Base-by-base conservation (phyloP, 805 yeast genomes). In the Starmerella roubikii region DNA sequence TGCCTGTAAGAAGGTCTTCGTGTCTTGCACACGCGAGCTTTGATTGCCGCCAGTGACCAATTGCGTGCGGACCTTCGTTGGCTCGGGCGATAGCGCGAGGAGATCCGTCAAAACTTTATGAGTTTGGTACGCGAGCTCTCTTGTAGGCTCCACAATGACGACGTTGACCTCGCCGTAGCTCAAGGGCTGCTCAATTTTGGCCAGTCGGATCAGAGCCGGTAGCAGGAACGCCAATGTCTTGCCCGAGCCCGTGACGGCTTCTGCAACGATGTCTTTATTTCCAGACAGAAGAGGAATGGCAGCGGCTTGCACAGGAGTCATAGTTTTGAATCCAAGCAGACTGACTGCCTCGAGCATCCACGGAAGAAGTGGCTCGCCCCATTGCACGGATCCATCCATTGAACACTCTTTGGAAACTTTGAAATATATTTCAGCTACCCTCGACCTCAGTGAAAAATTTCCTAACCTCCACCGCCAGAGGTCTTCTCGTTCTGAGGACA, bases 291-390 rank as follows among this genome's bases (percentile, higher is more conserved):
- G 62, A 0, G 98, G 98, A 35, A 91, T 80, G 0, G 93, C 77
- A 0, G 96, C 74, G 0, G 98, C 97, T 56, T 91, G 98, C 0
- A 91, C 98, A 0, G 98, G 94, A 0, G 98, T 91, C 95, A 88
- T 84, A 11, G 71, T 56, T 2, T 72, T 69, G 55, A 71, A 86
- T 2, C 93, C 95, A 44, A 78, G 55, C 1, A 86, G 71, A n/a
- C 63, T 59, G 11, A 86, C 67, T 2, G 94, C 91, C 2, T 75
- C 78, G 22, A 48, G 30, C 46, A 54, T 46, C 56, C 56, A 53
- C 15, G 54, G 54, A 15, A 40, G 40, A 16, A 52, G 37, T 7
- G 54, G 54, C 6, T 37, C 38, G 19, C 49, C 49, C 55, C 55
- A 52, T 27, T 49, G 45, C 16, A 38, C 38, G 1, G 48, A 44